A percentile compares a stretch with the other conserved stretches of the same genome.
Evolutionary conservation across 768 basidiomycete species (phyloP).

Genomic region (Lactarius trivialis): DNA sequence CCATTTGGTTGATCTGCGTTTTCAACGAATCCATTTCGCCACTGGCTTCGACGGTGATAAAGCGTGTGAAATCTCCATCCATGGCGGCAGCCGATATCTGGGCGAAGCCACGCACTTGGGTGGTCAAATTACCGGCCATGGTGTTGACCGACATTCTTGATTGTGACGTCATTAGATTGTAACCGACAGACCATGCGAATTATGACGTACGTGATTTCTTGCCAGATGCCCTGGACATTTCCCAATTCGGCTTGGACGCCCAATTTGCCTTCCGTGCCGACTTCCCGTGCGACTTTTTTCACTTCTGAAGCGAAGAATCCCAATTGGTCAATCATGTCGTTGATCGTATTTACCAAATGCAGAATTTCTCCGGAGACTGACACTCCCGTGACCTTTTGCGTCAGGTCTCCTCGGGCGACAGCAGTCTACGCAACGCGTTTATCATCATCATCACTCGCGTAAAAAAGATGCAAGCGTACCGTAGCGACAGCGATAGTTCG

Average conservation of each 20-base stretch:
- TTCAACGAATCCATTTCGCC: constrained; percentile 99
- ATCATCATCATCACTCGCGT: constrained; percentile 5
- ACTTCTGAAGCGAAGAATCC: constrained; percentile 73
- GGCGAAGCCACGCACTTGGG: constrained; percentile 97
- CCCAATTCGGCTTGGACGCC: constrained; percentile 97
- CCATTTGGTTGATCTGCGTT: constrained; percentile 99
- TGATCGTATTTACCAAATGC: constrained; percentile 95
- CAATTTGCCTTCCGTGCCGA: constrained; percentile 97
- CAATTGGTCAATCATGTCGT: constrained; percentile 71
- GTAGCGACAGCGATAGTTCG: constrained; percentile 91
- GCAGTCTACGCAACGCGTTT: constrained; percentile 50
- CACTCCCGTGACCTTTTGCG: constrained; percentile 87
- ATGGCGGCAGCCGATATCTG: constrained; percentile 98
- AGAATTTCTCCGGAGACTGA: constrained; percentile 94
- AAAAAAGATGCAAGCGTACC: constrained; percentile 37
- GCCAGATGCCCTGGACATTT: constrained; percentile 97
- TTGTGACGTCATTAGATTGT: constrained; percentile 22
- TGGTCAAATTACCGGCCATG: constrained; percentile 95
- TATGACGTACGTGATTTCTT: constrained; percentile 84
- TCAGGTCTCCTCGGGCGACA: constrained; percentile 89
- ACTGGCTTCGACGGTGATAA: constrained; percentile 97
- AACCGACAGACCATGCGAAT: not conserved
- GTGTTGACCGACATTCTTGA: constrained; percentile 89
- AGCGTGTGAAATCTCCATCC: constrained; percentile 97
- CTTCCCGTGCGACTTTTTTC: constrained; percentile 94